Evolutionary conservation across 139 green algal species (phyloP), one percentile per base, ranked within the genome.

Genomic region (Auxenochlorella pyrenoidosa): DNA sequence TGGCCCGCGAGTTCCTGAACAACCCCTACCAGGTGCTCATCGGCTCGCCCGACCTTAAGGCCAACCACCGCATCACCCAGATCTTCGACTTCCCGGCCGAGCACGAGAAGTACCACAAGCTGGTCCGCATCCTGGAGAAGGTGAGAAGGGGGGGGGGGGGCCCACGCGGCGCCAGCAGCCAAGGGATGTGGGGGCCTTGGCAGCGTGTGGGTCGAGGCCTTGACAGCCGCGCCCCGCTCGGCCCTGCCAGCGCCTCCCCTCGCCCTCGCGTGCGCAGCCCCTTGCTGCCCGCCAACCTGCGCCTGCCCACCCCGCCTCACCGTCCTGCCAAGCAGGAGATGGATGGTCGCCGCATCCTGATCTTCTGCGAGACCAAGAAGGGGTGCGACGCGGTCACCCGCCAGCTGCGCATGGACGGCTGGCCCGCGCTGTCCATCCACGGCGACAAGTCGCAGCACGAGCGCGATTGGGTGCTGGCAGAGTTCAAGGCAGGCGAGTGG

Each of bases 371-470:
- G 75, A 99, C 96, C 76, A 99, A 99, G 91, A 92, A 94, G 28
- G 92, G 93, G 58, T 99, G 96, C 90, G 97, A 99, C 89, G 89
- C 92, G 34, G 91, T 99, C 43, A 98, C 95, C 3, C 89, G 95
- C 44, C 92, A 95, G 85, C 91, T 99, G 87, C 92, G 97, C 51
- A 95, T 87, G 79, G 96, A 98, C 78, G 94, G 95, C 70, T 98
- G 94, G 93, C 95, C 95, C 24, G 95, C 96, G 22, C 91, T 98
- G 26, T 95, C 94, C 44, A 95, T 98, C 85, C 96, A 98, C 89
- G 97, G 97, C 40, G 97, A 99, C 92, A 99, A 99, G 92, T 94
- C 87, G 41, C 97, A 99, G 93, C 91, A 95, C 44, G 97, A 99
- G 90, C 91, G 97, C n/a, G 96, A 98, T 83, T 98, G 96, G 96